phyloP scores from a whole-genome alignment of 2,329 filamentous ascomycete species.

The Zymoseptoria crescenta region DNA sequence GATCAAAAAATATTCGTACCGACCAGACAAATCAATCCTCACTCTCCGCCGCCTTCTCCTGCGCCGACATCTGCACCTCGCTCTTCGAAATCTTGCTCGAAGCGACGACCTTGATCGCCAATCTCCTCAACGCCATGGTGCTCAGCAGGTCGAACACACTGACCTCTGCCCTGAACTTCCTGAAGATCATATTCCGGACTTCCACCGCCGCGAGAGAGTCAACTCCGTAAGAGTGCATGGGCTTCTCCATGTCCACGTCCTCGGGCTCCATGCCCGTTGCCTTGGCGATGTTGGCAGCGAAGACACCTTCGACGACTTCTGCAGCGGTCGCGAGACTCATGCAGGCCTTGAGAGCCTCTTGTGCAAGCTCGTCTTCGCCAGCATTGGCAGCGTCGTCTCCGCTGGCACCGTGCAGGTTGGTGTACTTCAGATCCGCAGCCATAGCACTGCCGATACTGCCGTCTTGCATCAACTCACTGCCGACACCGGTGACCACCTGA shows the following conservation, averaged over 20 bases:
- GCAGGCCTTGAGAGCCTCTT: background rate
- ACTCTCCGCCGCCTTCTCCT: background rate
- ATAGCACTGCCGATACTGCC: background rate
- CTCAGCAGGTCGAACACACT: constrained; percentile 6
- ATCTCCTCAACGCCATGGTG: background rate
- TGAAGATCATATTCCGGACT: constrained; percentile 2
- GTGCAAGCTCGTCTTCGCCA: background rate
- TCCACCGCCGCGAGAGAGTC: constrained; percentile 6
- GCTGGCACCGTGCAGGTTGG: background rate
- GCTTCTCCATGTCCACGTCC: constrained; percentile 2
- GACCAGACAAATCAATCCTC: background rate
- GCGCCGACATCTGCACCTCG: background rate
- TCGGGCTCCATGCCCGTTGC: constrained; percentile 2
- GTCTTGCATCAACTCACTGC: constrained; percentile 3
- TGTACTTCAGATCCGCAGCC: constrained; percentile 1
- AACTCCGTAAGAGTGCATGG: constrained; percentile 3
- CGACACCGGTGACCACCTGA: constrained; percentile 2
- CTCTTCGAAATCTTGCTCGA: constrained; percentile 3
- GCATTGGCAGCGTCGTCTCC: background rate
- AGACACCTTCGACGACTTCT: background rate
- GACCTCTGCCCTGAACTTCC: constrained; percentile 2
- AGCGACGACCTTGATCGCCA: constrained; percentile 1
- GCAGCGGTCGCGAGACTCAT: background rate
- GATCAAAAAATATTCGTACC: background rate
- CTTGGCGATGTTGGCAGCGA: background rate